Conservation (phyloP, 2,329 filamentous ascomycete species). For the Ophiocordyceps camponoti-floridani region DNA sequence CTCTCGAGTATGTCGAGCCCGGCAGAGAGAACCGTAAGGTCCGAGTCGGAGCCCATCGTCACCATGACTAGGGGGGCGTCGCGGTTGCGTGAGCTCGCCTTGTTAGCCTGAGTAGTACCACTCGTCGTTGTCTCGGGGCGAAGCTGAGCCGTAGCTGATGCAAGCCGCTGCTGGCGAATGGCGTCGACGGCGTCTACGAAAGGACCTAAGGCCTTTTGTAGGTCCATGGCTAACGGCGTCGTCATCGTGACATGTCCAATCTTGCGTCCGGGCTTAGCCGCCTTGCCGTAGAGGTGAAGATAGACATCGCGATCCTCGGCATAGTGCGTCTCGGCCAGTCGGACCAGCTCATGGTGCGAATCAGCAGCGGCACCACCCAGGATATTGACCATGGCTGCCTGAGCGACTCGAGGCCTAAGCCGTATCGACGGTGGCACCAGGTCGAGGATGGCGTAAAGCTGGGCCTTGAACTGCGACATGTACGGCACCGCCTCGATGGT, state of each 20-base stretch:
- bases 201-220: slow-evolving; percentile 39
- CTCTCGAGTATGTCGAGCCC: slow-evolving; percentile 48
- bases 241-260: slow-evolving; percentile 88
- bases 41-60: slow-evolving; percentile 73
- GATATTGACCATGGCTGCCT: slow-evolving; percentile 65
- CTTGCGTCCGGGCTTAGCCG: slow-evolving; percentile 72
- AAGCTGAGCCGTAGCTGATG: slow-evolving; percentile 18
- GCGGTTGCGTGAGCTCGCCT: slow-evolving; percentile 6
- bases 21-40: slow-evolving; percentile 48
- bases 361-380: slow-evolving; percentile 49
- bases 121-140: slow-evolving; percentile 10
- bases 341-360: slow-evolving; percentile 38
- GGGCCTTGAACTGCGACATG: slow-evolving; percentile 72
- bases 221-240: slow-evolving; percentile 48
- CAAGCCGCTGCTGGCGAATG: slow-evolving; percentile 36
- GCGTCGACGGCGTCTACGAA: slow-evolving; percentile 47
- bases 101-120: slow-evolving; percentile 3
- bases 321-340: slow-evolving; percentile 25
- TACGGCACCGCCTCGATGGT: slow-evolving; percentile 82
- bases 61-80: slow-evolving; percentile 47
- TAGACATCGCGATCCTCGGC: slow-evolving; percentile 28
- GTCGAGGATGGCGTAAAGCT: slow-evolving; percentile 69
- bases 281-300: slow-evolving; percentile 86
- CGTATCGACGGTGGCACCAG: slow-evolving; percentile 37
- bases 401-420: slow-evolving; percentile 32